phyloP scores from a whole-genome alignment of 2,329 filamentous ascomycete species.

The Aspergillus fijiensis region DNA sequence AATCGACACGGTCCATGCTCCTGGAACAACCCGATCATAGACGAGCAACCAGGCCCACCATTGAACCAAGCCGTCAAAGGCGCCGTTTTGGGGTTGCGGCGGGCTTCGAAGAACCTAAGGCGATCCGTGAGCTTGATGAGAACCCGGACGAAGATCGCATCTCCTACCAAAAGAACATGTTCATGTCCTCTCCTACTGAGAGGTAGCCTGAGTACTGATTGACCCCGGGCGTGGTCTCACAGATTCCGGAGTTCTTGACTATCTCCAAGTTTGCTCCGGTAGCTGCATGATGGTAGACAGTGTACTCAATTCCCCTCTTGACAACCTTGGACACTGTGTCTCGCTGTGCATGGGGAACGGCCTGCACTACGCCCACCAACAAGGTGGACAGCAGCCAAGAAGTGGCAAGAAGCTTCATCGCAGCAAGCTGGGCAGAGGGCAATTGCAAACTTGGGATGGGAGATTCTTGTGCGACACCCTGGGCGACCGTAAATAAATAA shows the following conservation, averaged over 20 bases:
- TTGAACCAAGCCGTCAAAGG: conserved; percentile 50
- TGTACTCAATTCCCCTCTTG: conserved; percentile 43
- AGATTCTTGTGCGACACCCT: neutral
- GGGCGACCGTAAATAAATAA: neutral
- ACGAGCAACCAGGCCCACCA: conserved; percentile 49
- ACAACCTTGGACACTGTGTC: conserved; percentile 27
- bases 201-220: conserved; percentile 55
- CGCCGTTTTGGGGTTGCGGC: conserved; percentile 46
- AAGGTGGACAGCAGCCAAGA: neutral
- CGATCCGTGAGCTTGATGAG: neutral
- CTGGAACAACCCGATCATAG: conserved; percentile 42
- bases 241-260: conserved; percentile 53
- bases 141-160: neutral
- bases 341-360: neutral
- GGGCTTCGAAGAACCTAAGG: conserved; percentile 48
- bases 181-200: conserved; percentile 45
- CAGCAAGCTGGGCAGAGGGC: neutral
- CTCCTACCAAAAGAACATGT: conserved; percentile 47
- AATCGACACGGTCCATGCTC: conserved; percentile 48
- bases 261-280: conserved; percentile 49
- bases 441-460: neutral
- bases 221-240: conserved; percentile 52
- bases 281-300: conserved; percentile 51
- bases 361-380: neutral
- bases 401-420: neutral